Percentiles rank a stretch among this genome's conserved stretches.
phyloP scores from a whole-genome alignment of 2,329 filamentous ascomycete genomes.

The Fusarium multiceps region DNA sequence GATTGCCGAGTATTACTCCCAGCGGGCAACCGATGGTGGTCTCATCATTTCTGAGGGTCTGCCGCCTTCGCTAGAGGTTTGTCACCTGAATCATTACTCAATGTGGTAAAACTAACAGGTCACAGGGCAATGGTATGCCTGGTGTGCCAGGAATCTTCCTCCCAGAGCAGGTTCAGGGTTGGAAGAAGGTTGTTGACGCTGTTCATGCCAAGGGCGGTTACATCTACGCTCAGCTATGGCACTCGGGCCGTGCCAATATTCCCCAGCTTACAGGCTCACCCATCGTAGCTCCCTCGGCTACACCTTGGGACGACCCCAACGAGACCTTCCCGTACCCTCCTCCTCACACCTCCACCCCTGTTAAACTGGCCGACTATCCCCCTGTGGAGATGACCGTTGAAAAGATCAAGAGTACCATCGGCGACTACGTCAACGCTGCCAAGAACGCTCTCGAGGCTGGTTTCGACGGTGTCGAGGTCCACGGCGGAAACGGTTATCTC shows the following conservation, averaged over 20 bases:
- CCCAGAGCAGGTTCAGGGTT: constrained; percentile 64
- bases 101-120: background rate
- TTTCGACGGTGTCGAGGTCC: constrained; percentile 59
- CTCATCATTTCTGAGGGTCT: constrained; percentile 60
- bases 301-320: constrained; percentile 59
- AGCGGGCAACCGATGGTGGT: constrained; percentile 56
- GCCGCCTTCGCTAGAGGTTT: constrained; percentile 57
- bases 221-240: constrained; percentile 72
- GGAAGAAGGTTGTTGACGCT: constrained; percentile 68
- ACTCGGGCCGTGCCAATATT: constrained; percentile 55
- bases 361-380: constrained; percentile 51
- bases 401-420: constrained; percentile 53
- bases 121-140: constrained; percentile 48
- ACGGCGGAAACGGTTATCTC: constrained; percentile 55
- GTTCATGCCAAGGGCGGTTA: constrained; percentile 70
- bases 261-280: constrained; percentile 51
- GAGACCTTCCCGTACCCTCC: constrained; percentile 53
- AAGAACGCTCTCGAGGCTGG: constrained; percentile 64
- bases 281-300: constrained; percentile 54
- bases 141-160: constrained; percentile 70
- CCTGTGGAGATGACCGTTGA: constrained; percentile 53
- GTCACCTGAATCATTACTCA: background rate
- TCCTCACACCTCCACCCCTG: constrained; percentile 51
- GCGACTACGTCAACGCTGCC: constrained; percentile 47
- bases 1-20: constrained; percentile 57